Evolutionary conservation across 2,329 filamentous ascomycete species (phyloP).

Genomic region (Dothideomycetidae sp.): DNA sequence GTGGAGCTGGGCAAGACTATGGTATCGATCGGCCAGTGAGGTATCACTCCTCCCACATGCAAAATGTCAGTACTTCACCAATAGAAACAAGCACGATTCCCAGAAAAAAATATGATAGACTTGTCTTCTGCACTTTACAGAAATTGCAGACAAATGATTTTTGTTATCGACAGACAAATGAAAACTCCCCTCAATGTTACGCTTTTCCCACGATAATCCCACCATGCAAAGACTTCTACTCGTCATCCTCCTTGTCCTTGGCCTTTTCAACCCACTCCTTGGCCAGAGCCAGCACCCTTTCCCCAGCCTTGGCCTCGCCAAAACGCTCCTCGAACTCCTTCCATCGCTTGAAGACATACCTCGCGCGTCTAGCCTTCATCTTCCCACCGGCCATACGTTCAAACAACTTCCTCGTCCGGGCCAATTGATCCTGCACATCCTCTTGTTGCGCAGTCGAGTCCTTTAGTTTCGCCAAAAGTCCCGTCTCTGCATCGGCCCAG

Average conservation of each 20-base stretch:
- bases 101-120: too few relatives aligned
- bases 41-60: too few relatives aligned
- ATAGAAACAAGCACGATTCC: too few relatives aligned
- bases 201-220: too few relatives aligned
- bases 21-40: too few relatives aligned
- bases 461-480: constrained; percentile 33
- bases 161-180: too few relatives aligned
- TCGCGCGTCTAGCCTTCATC: constrained; percentile 69
- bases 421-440: constrained; percentile 42
- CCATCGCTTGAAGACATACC: constrained; percentile 87
- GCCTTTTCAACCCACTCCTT: constrained; percentile 51
- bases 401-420: constrained; percentile 50
- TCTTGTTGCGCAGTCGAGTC: constrained; percentile 29
- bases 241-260: constrained; percentile 19
- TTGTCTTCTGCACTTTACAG: too few relatives aligned
- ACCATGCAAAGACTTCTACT: too few relatives aligned
- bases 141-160: too few relatives aligned
- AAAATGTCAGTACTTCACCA: too few relatives aligned
- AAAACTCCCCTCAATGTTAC: constrained; percentile 1
- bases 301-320: constrained; percentile 54
- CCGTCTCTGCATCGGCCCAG: constrained; percentile 66
- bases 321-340: constrained; percentile 64
- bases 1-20: too few relatives aligned
- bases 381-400: constrained; percentile 53
- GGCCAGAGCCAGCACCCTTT: constrained; percentile 56